A percentile compares a stretch with the other conserved stretches of the same genome.
These are phyloP conservation scores for Asterella californica DNA, from an alignment of 225 moss, liverwort and hornwort species.

Conservation along the genomic window DNA sequence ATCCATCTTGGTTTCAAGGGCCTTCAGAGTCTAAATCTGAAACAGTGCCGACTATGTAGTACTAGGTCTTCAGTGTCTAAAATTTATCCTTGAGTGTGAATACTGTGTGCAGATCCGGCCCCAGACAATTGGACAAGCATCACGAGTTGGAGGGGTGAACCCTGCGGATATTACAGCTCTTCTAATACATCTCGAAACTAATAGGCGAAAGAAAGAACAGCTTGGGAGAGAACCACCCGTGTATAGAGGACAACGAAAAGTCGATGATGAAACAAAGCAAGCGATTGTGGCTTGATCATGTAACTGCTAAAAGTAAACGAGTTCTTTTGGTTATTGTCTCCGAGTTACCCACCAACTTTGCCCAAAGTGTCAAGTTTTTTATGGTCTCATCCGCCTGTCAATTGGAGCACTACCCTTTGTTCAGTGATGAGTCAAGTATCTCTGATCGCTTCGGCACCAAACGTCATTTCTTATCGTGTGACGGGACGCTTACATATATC, in stretches of 20 bases:
- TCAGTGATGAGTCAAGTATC: not conserved
- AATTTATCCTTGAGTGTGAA: not conserved
- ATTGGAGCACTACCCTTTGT: not conserved
- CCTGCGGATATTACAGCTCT: slow-evolving; percentile 85
- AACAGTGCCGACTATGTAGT: not conserved
- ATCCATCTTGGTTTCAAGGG: not conserved
- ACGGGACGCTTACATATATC: too few species aligned
- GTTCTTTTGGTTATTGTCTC: not conserved
- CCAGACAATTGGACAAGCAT: slow-evolving; percentile 85
- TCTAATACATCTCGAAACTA: slow-evolving; percentile 66
- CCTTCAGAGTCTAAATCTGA: not conserved
- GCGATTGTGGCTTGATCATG: not conserved
- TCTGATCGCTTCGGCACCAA: too few species aligned
- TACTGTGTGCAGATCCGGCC: slow-evolving; percentile 67
- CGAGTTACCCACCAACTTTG: not conserved
- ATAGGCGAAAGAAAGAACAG: slow-evolving; percentile 45
- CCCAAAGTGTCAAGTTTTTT: not conserved
- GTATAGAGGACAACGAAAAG: slow-evolving; percentile 1
- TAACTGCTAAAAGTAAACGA: not conserved
- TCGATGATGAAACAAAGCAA: not conserved
- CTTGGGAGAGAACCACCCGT: not conserved
- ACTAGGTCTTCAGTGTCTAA: not conserved
- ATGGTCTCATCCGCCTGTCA: not conserved
- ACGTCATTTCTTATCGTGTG: too few species aligned
- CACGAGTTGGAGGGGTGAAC: slow-evolving; percentile 86